These are phyloP conservation scores for Rhodotorula sp. DNA, from an alignment of 1,284 basidiomycete genomes.

Conservation along the genomic window DNA sequence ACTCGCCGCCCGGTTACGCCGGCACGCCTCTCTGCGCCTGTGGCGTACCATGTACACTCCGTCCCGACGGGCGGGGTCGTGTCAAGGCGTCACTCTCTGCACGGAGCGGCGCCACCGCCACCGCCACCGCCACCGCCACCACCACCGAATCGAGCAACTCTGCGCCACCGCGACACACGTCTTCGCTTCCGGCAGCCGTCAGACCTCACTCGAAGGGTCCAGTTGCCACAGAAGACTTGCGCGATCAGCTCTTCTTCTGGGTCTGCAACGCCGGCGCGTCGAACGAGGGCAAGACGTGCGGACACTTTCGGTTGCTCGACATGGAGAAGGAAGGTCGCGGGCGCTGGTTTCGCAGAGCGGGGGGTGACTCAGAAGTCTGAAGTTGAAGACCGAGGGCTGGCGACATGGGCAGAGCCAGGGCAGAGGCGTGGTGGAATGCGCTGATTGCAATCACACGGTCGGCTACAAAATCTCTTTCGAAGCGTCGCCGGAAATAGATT, in stretches of 20 bases:
- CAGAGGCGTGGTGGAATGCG: no score
- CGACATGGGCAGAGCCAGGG: no score
- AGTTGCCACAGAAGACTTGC: constrained; percentile 35
- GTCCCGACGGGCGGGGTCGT: constrained; percentile 60
- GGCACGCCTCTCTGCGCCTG: constrained; percentile 67
- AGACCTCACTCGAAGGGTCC: no score
- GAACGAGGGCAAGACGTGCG: constrained; percentile 80
- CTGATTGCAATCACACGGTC: no score
- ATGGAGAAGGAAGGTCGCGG: constrained; percentile 33
- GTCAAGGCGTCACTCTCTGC: constrained; percentile 8
- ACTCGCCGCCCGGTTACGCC: constrained; percentile 32
- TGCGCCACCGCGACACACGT: no score
- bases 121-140: no score
- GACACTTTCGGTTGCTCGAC: constrained; percentile 76
- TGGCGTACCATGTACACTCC: constrained; percentile 68
- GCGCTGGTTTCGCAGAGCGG: constrained; percentile 13
- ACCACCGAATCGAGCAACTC: no score
- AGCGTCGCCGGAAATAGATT: no score
- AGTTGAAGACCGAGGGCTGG: background rate
- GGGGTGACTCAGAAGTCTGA: background rate
- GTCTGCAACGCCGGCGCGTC: constrained; percentile 76
- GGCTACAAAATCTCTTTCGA: no score
- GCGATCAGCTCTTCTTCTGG: constrained; percentile 74
- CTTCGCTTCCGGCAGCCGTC: no score
- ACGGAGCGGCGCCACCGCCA: background rate